Evolutionary conservation across 768 basidiomycete genomes (phyloP), one percentile per base, ranked within the genome.

Genomic region (Suillus luteus): DNA sequence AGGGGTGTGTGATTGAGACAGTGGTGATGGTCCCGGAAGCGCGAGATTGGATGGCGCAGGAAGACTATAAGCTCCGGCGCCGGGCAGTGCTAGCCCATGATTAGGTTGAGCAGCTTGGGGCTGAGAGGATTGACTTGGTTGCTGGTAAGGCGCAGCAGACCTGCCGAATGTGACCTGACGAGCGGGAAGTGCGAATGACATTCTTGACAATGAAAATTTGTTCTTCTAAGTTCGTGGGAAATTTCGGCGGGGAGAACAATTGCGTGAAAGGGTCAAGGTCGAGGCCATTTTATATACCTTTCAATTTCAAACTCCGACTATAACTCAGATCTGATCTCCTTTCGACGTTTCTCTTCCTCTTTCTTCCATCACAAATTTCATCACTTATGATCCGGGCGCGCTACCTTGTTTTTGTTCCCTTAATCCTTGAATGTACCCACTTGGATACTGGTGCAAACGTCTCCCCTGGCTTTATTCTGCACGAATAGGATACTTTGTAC

Each of bases 101-200:
- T 81, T 79, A 2, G 71, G 27, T 69, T 82, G 76, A 12, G 78
- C 61, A 55, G 66, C 55, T 66, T 77, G 70, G 11, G 78, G 64
- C 54, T 79, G 80, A 66, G 79, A 83, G 9, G 79, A 78, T 2
- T 70, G 69, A 64, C 77, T 80, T 59, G 83, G 81, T 55, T 78
- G 79, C 52, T 81, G 78, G 40, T 77, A 75, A 10, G 80, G 71
- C 55, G 77, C 80, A 66, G 83, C 86, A 59, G 89, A 78, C 64
- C 91, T 85, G 62, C 87, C 89, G 71, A 92, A 91, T 60, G 86
- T 91, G 68, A 92, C 84, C 70, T 89, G 91, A 70, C 91, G 90
- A 65, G 91, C 85, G 66, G 90, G 90, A 61, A 92, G 82, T 40
- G 88, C 86, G 71, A 88, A 89, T 55, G 83, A 83, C 82, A 83